Base-by-base conservation (phyloP, 441 rosid species). In the Corymbia calophylla region DNA sequence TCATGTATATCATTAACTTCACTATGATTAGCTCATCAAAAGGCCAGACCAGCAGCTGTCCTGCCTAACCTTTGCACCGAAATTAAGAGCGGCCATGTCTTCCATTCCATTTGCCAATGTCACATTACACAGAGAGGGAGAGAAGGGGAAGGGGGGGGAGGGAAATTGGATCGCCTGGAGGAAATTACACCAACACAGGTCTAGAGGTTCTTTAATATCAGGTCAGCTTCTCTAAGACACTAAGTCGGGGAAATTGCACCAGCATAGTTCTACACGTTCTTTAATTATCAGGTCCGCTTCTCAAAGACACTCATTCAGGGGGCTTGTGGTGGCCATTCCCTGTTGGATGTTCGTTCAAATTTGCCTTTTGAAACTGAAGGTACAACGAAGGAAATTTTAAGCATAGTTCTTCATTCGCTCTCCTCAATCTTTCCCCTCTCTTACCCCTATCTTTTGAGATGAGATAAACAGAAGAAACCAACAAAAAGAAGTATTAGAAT, bases 61-160 rank as follows among this genome's bases (percentile, higher is more conserved):
- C 62, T 9, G 0, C 2, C 62, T 56, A 23, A 23, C 29, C 8
- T 56, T 12, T 9, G 62, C 13, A 9, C 0, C 14, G 0, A 56
- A 23, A 56, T 1, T 56, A 23, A 56, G 62, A 56, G 23, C 13
- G 23, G 2, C 0, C 13, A 9, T 58, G 0, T 4, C 62, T 58
- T 6, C 62, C 13, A 8, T 58, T 23, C 62, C 62, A 9, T 58
- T 56, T 1, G 29, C 62, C 62, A 56, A 56, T 21, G 62, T 56
- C 4, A 56, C 13, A 0, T 0, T 3, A 55, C 5, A 23, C 5
- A 56, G 55, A 53, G 55, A 53, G 54, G 13, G 54, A 53, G 54
- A 53, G 60, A 56, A 11, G 11, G 9, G 11, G 12, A 8, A 3
- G 11, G 12, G 11, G 62, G 21, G 62, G 9, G 60, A 55, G 27